Evolutionary conservation across 148 eudicot species (phyloP).

Genomic region (Rhododendron molle): DNA sequence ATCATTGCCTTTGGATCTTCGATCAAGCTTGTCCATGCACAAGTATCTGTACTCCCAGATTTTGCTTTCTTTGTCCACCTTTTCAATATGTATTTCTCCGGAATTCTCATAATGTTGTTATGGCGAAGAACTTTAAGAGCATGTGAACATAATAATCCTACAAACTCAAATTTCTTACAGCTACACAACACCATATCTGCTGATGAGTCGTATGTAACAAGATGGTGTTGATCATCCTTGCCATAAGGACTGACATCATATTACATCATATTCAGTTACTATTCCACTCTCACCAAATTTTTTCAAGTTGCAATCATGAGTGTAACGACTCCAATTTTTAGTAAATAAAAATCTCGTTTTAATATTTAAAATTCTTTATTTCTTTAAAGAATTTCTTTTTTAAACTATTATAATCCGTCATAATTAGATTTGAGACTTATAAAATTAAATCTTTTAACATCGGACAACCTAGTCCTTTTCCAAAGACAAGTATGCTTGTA

Average conservation of each 20-base stretch:
- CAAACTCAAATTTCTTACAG: background rate
- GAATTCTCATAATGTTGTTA: background rate
- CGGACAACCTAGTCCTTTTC: too few species aligned
- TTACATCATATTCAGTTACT: background rate
- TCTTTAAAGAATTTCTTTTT: too few species aligned
- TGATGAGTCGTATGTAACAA: background rate
- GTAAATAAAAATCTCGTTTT: too few species aligned
- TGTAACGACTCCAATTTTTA: too few species aligned
- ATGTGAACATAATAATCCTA: background rate
- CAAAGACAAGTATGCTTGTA: too few species aligned
- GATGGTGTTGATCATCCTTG: background rate
- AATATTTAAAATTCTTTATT: too few species aligned
- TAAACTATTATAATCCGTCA: too few species aligned
- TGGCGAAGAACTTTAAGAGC: background rate
- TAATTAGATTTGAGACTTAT: too few species aligned
- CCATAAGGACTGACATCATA: background rate
- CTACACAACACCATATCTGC: background rate
- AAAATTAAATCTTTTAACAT: too few species aligned
- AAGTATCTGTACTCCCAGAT: background rate
- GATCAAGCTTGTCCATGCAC: background rate
- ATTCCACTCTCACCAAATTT: too few species aligned
- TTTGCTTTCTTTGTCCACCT: background rate
- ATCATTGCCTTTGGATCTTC: background rate
- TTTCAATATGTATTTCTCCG: background rate
- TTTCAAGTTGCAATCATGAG: background rate